Conservation (phyloP, 2,329 filamentous ascomycete species). For the Ophiocordyceps robertsii region DNA sequence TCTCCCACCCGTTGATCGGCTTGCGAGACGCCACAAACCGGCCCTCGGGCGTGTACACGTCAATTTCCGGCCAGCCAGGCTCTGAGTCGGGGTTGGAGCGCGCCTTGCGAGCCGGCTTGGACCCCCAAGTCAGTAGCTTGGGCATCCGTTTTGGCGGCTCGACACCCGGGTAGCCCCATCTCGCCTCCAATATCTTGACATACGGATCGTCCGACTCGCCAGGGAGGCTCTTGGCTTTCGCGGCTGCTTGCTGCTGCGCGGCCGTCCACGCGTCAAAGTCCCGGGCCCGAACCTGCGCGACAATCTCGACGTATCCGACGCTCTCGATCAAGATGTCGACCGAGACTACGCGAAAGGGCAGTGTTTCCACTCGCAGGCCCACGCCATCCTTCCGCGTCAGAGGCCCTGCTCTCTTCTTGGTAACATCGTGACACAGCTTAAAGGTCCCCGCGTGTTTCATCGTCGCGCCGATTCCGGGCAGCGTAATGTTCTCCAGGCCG, state of each 20-base stretch:
- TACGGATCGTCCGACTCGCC: not conserved
- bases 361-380: conserved; percentile 47
- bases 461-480: conserved; percentile 40
- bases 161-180: not conserved
- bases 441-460: conserved; percentile 64
- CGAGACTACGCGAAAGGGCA: conserved; percentile 70
- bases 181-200: not conserved
- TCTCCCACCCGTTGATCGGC: conserved; percentile 60
- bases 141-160: too few relatives aligned
- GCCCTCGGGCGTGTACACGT: conserved; percentile 79
- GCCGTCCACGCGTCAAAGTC: conserved; percentile 16
- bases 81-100: conserved; percentile 7
- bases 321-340: conserved; percentile 84
- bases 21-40: conserved; percentile 54
- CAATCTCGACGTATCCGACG: conserved; percentile 84
- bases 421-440: conserved; percentile 69
- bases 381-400: conserved; percentile 50
- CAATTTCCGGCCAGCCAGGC: conserved; percentile 53
- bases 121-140: too few relatives aligned
- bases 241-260: conserved; percentile 5
- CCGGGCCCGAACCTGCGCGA: conserved; percentile 60
- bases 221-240: not conserved
- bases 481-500: conserved; percentile 49
- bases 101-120: not conserved
- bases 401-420: conserved; percentile 61